Conservation (phyloP, 2,329 filamentous ascomycete genomes). For the Beauveria sp. region DNA sequence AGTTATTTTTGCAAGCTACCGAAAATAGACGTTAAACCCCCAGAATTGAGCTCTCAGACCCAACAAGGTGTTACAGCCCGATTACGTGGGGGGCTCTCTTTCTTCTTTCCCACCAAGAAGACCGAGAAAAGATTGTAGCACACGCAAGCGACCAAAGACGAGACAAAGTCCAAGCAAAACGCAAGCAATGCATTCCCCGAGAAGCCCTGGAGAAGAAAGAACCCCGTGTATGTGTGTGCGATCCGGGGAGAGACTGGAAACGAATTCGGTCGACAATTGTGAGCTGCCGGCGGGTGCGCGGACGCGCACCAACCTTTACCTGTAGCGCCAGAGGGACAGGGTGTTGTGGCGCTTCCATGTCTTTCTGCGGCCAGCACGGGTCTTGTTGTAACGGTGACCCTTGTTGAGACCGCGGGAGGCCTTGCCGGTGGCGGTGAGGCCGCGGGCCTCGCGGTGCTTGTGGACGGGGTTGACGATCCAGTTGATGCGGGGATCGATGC, state of each 20-base stretch:
- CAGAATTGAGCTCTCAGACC: background rate
- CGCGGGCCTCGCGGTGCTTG: slow-evolving; percentile 99
- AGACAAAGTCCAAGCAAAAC: slow-evolving; percentile 10
- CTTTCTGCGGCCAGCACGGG: slow-evolving; percentile 92
- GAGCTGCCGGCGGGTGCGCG: slow-evolving; percentile 5
- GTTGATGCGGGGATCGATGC: slow-evolving; percentile 98
- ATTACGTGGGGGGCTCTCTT: background rate
- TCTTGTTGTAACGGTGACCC: slow-evolving; percentile 99
- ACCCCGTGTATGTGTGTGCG: background rate
- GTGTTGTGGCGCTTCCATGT: slow-evolving; percentile 99
- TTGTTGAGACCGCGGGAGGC: slow-evolving; percentile 99
- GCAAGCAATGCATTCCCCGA: slow-evolving; percentile 9
- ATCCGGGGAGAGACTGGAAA: background rate
- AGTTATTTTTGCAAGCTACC: slow-evolving; percentile 10
- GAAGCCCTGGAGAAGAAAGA: slow-evolving; percentile 1
- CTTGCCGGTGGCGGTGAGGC: slow-evolving; percentile 98
- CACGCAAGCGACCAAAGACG: slow-evolving; percentile 10
- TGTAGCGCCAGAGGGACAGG: slow-evolving; percentile 96
- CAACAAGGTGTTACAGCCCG: background rate
- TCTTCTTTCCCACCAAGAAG: slow-evolving; percentile 13
- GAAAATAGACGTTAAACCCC: slow-evolving; percentile 11
- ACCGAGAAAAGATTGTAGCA: slow-evolving; percentile 12
- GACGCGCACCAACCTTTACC: slow-evolving; percentile 45
- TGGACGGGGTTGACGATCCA: slow-evolving; percentile 99
- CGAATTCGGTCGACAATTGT: slow-evolving; percentile 9